Evolutionary conservation across 2,329 filamentous ascomycete species (phyloP).

Genomic region (Ceratocystis colombiana): DNA sequence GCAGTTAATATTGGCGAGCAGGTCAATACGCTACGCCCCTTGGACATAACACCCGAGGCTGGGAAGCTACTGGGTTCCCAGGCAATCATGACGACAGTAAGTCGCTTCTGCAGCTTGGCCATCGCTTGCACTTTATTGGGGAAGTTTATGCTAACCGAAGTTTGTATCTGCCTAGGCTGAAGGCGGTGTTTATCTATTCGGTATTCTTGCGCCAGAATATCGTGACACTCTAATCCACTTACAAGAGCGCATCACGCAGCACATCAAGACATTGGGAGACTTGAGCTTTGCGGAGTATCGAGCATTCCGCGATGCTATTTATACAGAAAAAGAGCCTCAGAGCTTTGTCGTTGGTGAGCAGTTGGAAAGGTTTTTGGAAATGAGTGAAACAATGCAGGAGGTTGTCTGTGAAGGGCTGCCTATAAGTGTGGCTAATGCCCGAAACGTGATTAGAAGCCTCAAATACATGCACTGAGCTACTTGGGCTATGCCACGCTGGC

Average conservation of each 20-base stretch:
- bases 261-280: conserved; percentile 58
- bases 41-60: conserved; percentile 55
- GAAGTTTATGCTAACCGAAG: background rate
- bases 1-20: conserved; percentile 85
- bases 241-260: conserved; percentile 58
- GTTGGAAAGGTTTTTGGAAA: conserved; percentile 71
- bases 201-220: conserved; percentile 59
- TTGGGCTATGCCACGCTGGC: background rate
- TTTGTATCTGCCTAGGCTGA: conserved; percentile 52
- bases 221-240: conserved; percentile 75
- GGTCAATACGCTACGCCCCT: conserved; percentile 74
- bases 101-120: conserved; percentile 30
- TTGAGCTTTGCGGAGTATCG: conserved; percentile 70
- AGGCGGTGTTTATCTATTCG: conserved; percentile 83
- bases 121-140: conserved; percentile 26
- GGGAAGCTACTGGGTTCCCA: conserved; percentile 63
- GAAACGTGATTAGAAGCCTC: conserved; percentile 52
- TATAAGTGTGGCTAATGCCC: conserved; percentile 52
- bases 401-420: conserved; percentile 42
- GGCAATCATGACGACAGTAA: conserved; percentile 81
- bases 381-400: conserved; percentile 49
- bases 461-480: conserved; percentile 47
- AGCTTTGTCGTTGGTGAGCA: conserved; percentile 90
- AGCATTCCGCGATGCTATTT: conserved; percentile 66
- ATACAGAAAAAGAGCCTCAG: conserved; percentile 64